Evolutionary conservation across 306 rosid genomes (phyloP).

Genomic region (Datisca glomerata): DNA sequence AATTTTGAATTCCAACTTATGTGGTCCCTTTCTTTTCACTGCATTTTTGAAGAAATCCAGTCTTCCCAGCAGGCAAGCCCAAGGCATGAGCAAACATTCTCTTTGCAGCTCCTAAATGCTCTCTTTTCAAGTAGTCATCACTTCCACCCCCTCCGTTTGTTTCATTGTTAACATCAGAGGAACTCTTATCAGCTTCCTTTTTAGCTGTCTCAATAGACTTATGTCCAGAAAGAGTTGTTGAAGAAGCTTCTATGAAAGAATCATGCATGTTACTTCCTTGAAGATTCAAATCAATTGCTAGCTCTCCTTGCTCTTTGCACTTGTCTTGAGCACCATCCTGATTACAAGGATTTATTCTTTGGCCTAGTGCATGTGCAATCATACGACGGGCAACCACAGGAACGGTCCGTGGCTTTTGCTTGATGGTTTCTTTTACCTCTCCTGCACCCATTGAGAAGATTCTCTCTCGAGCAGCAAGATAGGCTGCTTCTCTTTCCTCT

Average conservation of each 20-base stretch:
- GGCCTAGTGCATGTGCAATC: slow-evolving; percentile 96
- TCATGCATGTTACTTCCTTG: slow-evolving; percentile 24
- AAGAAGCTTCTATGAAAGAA: slow-evolving; percentile 17
- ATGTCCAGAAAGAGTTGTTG: slow-evolving; percentile 12
- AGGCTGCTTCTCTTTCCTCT: slow-evolving; percentile 79
- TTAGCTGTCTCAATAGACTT: slow-evolving; percentile 18
- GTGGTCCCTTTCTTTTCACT: too few relatives aligned
- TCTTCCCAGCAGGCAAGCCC: slow-evolving; percentile 60
- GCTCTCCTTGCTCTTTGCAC: slow-evolving; percentile 19
- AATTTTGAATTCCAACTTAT: too few relatives aligned
- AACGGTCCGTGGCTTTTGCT: slow-evolving; percentile 54
- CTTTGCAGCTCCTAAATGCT: slow-evolving; percentile 89
- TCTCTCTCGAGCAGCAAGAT: slow-evolving; percentile 82
- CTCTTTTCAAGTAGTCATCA: slow-evolving; percentile 51
- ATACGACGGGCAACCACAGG: slow-evolving; percentile 93
- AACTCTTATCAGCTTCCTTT: slow-evolving; percentile 25
- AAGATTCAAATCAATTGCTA: slow-evolving; percentile 17
- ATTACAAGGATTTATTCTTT: slow-evolving; percentile 41
- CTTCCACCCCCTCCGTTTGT: slow-evolving; percentile 30
- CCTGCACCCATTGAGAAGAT: slow-evolving; percentile 54
- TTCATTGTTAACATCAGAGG: slow-evolving; percentile 13
- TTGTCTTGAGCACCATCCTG: slow-evolving; percentile 21
- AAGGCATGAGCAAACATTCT: slow-evolving; percentile 92
- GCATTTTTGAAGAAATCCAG: slow-evolving; percentile 31
- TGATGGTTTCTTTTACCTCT: slow-evolving; percentile 35